Conservation (phyloP, 768 basidiomycete species). For the Collybiopsis confluens region DNA sequence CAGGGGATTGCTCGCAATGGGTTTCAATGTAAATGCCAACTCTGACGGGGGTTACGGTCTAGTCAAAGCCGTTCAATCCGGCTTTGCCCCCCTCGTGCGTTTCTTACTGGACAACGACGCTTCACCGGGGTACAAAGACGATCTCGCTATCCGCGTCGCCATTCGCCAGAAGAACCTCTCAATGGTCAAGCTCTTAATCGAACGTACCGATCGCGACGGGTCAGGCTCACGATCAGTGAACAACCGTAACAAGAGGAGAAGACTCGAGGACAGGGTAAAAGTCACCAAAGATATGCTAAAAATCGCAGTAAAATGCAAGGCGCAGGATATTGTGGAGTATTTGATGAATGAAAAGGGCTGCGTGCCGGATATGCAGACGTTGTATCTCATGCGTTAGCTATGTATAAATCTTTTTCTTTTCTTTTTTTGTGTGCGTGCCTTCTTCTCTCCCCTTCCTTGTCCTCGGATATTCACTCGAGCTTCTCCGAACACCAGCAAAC, state of each 20-base stretch:
- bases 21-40: conserved; percentile 48
- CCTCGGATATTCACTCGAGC: too few species aligned
- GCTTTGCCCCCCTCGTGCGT: conserved; percentile 57
- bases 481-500: too few species aligned
- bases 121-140: conserved; percentile 57
- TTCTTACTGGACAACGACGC: conserved; percentile 74
- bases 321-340: conserved; percentile 69
- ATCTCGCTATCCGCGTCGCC: conserved; percentile 70
- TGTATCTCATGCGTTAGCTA: conserved; percentile 32
- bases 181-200: conserved; percentile 75
- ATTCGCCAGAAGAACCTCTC: conserved; percentile 64
- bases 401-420: too few species aligned
- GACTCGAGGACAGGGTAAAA: conserved; percentile 54
- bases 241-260: conserved; percentile 38
- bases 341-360: conserved; percentile 66
- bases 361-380: conserved; percentile 68
- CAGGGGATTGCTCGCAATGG: conserved; percentile 44
- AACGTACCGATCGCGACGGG: conserved; percentile 33
- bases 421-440: not conserved
- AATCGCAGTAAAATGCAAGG: conserved; percentile 58
- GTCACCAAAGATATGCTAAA: conserved; percentile 58
- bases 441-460: not conserved
- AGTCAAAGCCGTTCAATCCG: conserved; percentile 67
- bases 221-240: conserved; percentile 5
- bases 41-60: conserved; percentile 81